Evolutionary conservation across 139 green algal species (phyloP).

Genomic region (Choricystis sp.): DNA sequence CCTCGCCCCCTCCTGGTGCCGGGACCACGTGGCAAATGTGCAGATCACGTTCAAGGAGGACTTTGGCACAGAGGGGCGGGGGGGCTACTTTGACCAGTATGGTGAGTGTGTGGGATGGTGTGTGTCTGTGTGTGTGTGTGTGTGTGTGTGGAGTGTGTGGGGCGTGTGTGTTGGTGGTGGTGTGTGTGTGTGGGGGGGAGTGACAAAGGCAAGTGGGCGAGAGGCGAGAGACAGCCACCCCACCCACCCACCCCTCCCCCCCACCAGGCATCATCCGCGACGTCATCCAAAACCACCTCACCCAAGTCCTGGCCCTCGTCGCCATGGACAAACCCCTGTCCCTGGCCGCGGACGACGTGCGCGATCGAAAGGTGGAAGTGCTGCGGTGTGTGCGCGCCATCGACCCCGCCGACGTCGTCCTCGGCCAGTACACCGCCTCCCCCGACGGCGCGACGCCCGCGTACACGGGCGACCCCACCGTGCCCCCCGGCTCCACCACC

Average conservation of each 20-base stretch:
- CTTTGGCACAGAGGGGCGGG: conserved; percentile 93
- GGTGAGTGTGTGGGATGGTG: no score
- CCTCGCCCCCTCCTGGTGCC: conserved; percentile 95
- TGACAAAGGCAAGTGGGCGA: no score
- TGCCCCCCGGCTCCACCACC: conserved; percentile 61
- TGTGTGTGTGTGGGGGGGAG: no score
- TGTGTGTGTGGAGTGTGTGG: no score
- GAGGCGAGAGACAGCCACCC: no score
- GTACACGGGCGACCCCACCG: conserved; percentile 92
- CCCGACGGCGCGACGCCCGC: conserved; percentile 32
- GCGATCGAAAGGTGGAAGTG: conserved; percentile 98
- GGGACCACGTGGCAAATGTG: conserved; percentile 93
- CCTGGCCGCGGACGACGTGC: conserved; percentile 88
- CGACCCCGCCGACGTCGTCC: conserved; percentile 76
- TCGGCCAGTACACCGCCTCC: conserved; percentile 81
- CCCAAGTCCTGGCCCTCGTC: conserved; percentile 94
- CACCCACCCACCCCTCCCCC: no score
- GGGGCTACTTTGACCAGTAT: conserved; percentile 99
- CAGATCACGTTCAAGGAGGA: conserved; percentile 97
- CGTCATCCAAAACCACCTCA: conserved; percentile 99
- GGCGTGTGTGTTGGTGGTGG: no score
- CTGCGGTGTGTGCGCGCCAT: conserved; percentile 70
- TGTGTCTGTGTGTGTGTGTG: no score
- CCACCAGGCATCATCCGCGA: conserved; percentile 98
- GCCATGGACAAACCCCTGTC: conserved; percentile 90